phyloP scores from a whole-genome alignment of 495 filamentous ascomycete genomes.

The Bryoglossum gracile region DNA sequence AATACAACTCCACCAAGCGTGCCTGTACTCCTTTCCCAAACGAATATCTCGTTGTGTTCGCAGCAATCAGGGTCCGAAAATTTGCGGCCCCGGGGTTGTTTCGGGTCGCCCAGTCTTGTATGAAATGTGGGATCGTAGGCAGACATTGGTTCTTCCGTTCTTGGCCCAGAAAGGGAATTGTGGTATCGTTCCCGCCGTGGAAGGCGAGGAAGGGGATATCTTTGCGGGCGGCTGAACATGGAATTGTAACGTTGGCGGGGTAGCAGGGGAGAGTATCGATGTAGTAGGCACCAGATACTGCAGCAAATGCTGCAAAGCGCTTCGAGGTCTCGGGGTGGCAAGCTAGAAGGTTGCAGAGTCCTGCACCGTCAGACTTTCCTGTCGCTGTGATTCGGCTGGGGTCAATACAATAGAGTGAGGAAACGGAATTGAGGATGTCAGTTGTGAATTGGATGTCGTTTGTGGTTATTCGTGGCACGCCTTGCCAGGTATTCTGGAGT shows the following conservation, averaged over 20 bases:
- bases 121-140: conserved; percentile 33
- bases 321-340: conserved; percentile 34
- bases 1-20: conserved; percentile 25
- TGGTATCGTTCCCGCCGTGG: conserved; percentile 39
- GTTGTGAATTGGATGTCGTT: conserved; percentile 29
- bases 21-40: conserved; percentile 9
- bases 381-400: conserved; percentile 37
- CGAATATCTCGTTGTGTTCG: conserved; percentile 4
- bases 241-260: conserved; percentile 24
- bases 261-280: conserved; percentile 23
- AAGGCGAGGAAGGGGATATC: conserved; percentile 41
- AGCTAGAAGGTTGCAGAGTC: conserved; percentile 40
- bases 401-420: conserved; percentile 40
- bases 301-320: conserved; percentile 36
- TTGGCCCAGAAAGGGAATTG: conserved; percentile 31
- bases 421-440: conserved; percentile 41
- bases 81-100: conserved; percentile 29
- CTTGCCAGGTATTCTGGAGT: conserved; percentile 26
- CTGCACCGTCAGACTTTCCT: conserved; percentile 49
- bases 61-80: conserved; percentile 16
- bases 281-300: conserved; percentile 24
- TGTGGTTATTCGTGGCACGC: conserved; percentile 22
- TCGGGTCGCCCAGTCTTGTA: conserved; percentile 32
- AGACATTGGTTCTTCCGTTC: conserved; percentile 29
- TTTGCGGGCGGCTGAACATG: conserved; percentile 30